Conservation (phyloP, 2,329 filamentous ascomycete species). For the Phialemoniopsis sp. region DNA sequence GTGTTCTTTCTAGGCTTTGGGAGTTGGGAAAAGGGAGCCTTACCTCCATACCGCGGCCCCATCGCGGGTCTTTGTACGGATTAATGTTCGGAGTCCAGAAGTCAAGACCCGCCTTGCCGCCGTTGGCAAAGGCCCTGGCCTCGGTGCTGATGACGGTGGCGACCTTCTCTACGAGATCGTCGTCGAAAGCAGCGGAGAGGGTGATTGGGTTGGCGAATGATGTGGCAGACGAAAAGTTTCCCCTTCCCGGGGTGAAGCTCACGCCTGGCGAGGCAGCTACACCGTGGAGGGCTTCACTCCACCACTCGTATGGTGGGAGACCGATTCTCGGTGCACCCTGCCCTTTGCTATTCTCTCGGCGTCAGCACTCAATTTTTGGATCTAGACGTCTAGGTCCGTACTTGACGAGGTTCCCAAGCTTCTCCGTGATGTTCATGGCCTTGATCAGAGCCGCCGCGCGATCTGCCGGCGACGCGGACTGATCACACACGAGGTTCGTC, state of each 20-base stretch:
- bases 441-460: conserved; percentile 14
- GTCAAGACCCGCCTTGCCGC: conserved; percentile 32
- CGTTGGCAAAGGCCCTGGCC: conserved; percentile 24
- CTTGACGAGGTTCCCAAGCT: conserved; percentile 16
- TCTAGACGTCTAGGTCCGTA: conserved; percentile 2
- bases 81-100: conserved; percentile 67
- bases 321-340: conserved; percentile 2
- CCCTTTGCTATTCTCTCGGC: neutral
- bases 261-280: conserved; percentile 12
- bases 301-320: neutral
- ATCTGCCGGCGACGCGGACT: conserved; percentile 8
- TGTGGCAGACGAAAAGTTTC: conserved; percentile 21
- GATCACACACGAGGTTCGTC: conserved; percentile 12
- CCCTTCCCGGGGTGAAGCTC: conserved; percentile 9
- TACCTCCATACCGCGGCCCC: conserved; percentile 58
- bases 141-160: conserved; percentile 18
- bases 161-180: conserved; percentile 19
- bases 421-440: conserved; percentile 13
- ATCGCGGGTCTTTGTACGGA: conserved; percentile 56
- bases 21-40: conserved; percentile 11
- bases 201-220: conserved; percentile 24
- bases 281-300: conserved; percentile 13
- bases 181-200: conserved; percentile 25
- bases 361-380: neutral
- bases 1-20: conserved; percentile 22